Base-by-base conservation (phyloP, 2,329 filamentous ascomycete species). In the Monosporascus ibericus region DNA sequence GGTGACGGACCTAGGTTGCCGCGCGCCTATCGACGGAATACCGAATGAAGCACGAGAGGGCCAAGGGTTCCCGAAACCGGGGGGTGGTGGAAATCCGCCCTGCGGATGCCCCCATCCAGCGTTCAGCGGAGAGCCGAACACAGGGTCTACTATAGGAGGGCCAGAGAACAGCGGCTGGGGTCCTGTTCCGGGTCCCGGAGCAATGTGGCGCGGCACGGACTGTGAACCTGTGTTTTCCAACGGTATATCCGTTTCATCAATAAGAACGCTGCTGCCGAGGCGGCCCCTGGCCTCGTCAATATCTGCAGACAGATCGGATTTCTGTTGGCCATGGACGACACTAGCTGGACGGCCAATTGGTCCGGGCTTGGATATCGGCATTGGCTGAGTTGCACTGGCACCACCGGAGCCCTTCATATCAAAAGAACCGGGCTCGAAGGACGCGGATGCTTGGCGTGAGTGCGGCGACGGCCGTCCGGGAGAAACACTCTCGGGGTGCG, bases 231-330 rank as follows among this genome's bases (percentile, higher is more conserved):
- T 73, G 47, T 61, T 70, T 6, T 69, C 67, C 36, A 75, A 73
- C 56, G 70, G 80, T 65, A 75, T 87, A 71, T 76, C 89, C 63
- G 69, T 85, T 64, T 95, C 91, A 55, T 86, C 86, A 47, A 97
- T 76, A 14, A 99, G 76, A 14, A 92, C 94, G 62, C 90, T 92
- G 69, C 92, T 97, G 14, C 94, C 94, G 25, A 99, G 78, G 61
- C 94, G 91, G 55, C 86, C 82, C 56, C 85, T 87, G 51, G 88
- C 73, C 48, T 89, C 82, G 51, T 92, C 90, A 20, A 90, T 74
- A 52, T 86, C 84, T 27, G 75, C 72, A 25, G 78, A 76, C 57
- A 57, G 56, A 57, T 54, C 62, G 53, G 47, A 62, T 63, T 48
- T 63, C 20, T 73, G 72, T 44, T 76, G 77, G 15, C 79, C 79